Evolutionary conservation across 768 basidiomycete genomes (phyloP).

Genomic region (Tylopilus cervinicoccineus): DNA sequence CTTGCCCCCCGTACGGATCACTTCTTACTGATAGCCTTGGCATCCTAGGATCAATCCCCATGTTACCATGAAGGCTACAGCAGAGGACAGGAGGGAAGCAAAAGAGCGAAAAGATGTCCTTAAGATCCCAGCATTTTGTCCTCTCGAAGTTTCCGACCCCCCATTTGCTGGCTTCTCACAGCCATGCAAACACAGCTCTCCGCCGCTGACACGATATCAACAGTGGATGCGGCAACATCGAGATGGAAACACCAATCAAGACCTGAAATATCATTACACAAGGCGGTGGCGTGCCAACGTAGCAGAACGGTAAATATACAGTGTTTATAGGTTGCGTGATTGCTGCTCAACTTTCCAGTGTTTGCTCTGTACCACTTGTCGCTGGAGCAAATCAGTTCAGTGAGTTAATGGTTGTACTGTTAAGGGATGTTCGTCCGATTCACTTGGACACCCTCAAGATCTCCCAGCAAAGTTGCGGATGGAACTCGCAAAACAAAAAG

Average conservation of each 20-base stretch:
- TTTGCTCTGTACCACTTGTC: conserved; percentile 50
- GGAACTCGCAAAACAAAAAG: conserved; percentile 29
- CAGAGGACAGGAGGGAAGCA: conserved; percentile 31
- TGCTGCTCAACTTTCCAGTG: conserved; percentile 30
- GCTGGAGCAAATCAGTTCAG: conserved; percentile 50
- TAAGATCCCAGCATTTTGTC: conserved; percentile 46
- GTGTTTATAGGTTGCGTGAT: not conserved
- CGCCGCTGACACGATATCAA: conserved; percentile 45
- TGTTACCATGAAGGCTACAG: conserved; percentile 31
- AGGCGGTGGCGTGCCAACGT: conserved; percentile 34
- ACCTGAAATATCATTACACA: conserved; percentile 58
- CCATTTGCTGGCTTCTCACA: conserved; percentile 44
- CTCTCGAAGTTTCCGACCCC: conserved; percentile 23
- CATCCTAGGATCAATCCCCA: conserved; percentile 59
- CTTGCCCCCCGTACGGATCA: not conserved
- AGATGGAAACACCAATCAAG: conserved; percentile 17
- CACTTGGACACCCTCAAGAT: conserved; percentile 28
- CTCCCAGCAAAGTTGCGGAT: conserved; percentile 40
- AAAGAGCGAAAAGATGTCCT: conserved; percentile 32
- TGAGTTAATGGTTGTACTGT: conserved; percentile 23
- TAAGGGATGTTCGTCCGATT: not conserved
- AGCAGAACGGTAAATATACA: conserved; percentile 48
- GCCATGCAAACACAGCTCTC: conserved; percentile 38
- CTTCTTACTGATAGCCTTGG: conserved; percentile 1
- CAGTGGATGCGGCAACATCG: conserved; percentile 32